A percentile compares a stretch with the other conserved stretches of the same genome.
Conservation (phyloP, 2,329 filamentous ascomycete genomes). For the Penicillium fuscoglaucum region DNA sequence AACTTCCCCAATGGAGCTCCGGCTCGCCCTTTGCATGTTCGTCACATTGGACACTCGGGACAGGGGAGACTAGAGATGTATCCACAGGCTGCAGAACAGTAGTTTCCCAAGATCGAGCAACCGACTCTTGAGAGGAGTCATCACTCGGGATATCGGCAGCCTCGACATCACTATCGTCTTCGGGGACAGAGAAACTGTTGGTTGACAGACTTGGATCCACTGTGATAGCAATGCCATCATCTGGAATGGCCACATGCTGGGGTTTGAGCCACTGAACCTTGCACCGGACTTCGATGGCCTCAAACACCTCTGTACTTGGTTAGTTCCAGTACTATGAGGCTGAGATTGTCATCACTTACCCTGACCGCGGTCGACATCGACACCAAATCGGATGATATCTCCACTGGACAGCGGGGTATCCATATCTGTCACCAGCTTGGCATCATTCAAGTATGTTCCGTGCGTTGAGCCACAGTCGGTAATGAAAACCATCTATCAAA, state of each 20-base stretch:
- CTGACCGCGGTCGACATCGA: slow-evolving; percentile 50
- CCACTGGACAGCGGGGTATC: slow-evolving; percentile 42
- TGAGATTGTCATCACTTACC: slow-evolving; percentile 32
- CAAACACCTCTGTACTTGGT: slow-evolving; percentile 30
- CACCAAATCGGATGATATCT: slow-evolving; percentile 48
- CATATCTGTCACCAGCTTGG: slow-evolving; percentile 40
- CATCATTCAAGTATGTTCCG: slow-evolving; percentile 58
- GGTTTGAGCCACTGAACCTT: slow-evolving; percentile 32
- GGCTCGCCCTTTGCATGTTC: not conserved
- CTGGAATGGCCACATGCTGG: slow-evolving; percentile 14
- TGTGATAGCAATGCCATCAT: not conserved
- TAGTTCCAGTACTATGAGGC: not conserved
- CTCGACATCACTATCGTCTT: slow-evolving; percentile 38
- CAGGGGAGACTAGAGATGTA: not conserved
- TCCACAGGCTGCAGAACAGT: not conserved
- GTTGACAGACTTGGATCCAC: slow-evolving; percentile 17
- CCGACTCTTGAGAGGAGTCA: slow-evolving; percentile 2
- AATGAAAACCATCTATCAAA: slow-evolving; percentile 48
- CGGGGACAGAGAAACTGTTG: slow-evolving; percentile 46
- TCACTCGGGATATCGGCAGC: not conserved
- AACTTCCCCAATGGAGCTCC: not conserved
- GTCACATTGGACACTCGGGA: not conserved
- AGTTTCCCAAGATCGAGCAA: not conserved
- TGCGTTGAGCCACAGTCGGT: slow-evolving; percentile 62
- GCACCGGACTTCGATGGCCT: slow-evolving; percentile 36